Evolutionary conservation across 805 yeast species (phyloP), one percentile per base, ranked within the genome.

Genomic region (Metschnikowia drakensbergensis): DNA sequence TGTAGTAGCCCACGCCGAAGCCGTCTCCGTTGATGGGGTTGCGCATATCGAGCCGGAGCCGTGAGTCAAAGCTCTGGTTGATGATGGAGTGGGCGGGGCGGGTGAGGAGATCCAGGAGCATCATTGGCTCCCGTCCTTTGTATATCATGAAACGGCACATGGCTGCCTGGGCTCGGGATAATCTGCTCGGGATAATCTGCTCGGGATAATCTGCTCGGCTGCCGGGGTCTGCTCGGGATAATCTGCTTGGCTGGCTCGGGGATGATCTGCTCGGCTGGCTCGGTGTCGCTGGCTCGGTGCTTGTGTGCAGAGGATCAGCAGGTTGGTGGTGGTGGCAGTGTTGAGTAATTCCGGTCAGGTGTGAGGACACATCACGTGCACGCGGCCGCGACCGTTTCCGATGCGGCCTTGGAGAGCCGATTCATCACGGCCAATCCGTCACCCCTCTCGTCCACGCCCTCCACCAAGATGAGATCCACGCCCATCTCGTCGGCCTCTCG

Each of bases 21-120:
- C 99, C 99, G 66, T 94, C 99, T 37, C 99, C 99, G 64, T 94
- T 94, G 57, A 94, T 88, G 1, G 99, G 98, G 45, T 96, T 81
- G 55, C 95, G 72, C 69, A 82, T 84, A 61, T 94, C 98, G 13
- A 94, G 74, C 48, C 99, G 75, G 35, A 94, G 74, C 42, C 99
- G 69, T 36, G 94, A 83, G 64, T 94, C 99, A 61, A 87, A 94
- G 2, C 96, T 88, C 63, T 94, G 99, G 65, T 92, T 92, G 64
- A 94, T 94, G 61, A 94, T 94, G 3, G 97, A 90, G 64, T 94
- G 99, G 1, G 96, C 97, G 0, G 99, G 99, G 49, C 89, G 80
- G 3, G 99, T 94, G 42, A 94, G 75, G 27, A 94, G 74, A 62
- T 92, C 91, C 10, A 96, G 87, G 33, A 94, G 75, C 38, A 86